Conservation (phyloP, 2,329 filamentous ascomycete species). For the Aspergillus brunneoviolaceus region DNA sequence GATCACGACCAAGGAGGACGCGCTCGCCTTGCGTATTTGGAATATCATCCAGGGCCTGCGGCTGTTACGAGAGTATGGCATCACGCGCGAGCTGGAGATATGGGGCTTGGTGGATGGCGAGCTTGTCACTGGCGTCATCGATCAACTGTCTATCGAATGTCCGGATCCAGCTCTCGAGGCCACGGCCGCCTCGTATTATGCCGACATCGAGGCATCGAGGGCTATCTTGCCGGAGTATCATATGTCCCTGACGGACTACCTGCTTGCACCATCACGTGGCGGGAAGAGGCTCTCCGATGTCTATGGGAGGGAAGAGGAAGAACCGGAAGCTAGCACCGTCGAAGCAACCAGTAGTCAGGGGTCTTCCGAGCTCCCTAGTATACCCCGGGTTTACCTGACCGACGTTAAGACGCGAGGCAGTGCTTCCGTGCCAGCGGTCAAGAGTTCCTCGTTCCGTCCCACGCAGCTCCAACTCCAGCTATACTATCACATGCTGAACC, state of each 20-base stretch:
- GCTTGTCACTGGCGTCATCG: constrained; percentile 85
- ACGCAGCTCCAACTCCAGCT: constrained; percentile 85
- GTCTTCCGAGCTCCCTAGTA: constrained; percentile 23
- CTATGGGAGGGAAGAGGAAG: constrained; percentile 15
- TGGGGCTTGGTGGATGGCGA: constrained; percentile 84
- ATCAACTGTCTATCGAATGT: constrained; percentile 75
- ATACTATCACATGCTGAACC: constrained; percentile 80
- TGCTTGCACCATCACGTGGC: constrained; percentile 39
- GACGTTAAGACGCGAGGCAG: constrained; percentile 82
- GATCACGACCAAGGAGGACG: constrained; percentile 73
- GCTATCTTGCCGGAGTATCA: constrained; percentile 44
- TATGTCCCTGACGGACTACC: constrained; percentile 47
- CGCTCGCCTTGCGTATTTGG: constrained; percentile 80
- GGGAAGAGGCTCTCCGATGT: constrained; percentile 37
- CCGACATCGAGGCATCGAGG: constrained; percentile 36
- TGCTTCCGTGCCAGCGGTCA: constrained; percentile 59
- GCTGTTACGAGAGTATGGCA: constrained; percentile 67
- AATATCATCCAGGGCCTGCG: constrained; percentile 85
- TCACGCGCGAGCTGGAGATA: constrained; percentile 74
- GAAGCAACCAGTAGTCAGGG: constrained; percentile 15
- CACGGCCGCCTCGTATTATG: constrained; percentile 49
- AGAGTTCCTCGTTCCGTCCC: constrained; percentile 64
- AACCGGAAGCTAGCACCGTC: not conserved
- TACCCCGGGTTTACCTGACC: constrained; percentile 65
- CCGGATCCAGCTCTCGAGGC: constrained; percentile 71